A percentile compares a stretch with the other conserved stretches of the same genome.
Evolutionary conservation across 2,329 filamentous ascomycete genomes (phyloP).

Genomic region (Beauveria pseudobassiana): DNA sequence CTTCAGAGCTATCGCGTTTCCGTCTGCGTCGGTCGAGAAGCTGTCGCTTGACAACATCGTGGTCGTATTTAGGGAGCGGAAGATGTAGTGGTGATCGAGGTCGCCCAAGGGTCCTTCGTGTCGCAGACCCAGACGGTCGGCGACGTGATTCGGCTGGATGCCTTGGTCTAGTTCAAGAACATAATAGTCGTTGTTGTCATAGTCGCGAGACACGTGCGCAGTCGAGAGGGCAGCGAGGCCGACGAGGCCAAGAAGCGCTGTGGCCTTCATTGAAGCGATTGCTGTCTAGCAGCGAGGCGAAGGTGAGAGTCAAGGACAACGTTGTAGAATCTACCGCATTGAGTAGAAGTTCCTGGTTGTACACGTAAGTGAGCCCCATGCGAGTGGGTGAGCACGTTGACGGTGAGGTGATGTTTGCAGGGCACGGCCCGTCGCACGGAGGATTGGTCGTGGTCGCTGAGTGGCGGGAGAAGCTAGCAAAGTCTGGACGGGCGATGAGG

Average conservation of each 20-base stretch:
- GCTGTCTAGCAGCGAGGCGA: neutral
- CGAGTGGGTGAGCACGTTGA: neutral
- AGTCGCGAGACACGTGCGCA: constrained; percentile 53
- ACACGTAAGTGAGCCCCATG: neutral
- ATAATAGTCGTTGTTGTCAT: constrained; percentile 84
- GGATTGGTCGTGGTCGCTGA: neutral
- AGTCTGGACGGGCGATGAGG: neutral
- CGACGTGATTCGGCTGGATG: constrained; percentile 60
- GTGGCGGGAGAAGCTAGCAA: neutral
- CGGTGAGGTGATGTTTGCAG: neutral
- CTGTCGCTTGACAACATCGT: constrained; percentile 51
- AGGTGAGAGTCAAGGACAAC: neutral
- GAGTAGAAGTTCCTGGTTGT: neutral
- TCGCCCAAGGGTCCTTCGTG: constrained; percentile 78
- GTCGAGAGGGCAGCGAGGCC: constrained; percentile 39
- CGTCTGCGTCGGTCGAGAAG: constrained; percentile 49
- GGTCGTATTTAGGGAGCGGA: constrained; percentile 60
- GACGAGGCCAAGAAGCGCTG: constrained; percentile 20
- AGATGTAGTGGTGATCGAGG: constrained; percentile 76
- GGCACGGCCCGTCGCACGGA: neutral
- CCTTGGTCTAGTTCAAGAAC: constrained; percentile 72
- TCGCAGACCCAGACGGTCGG: constrained; percentile 62
- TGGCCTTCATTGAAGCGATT: constrained; percentile 6
- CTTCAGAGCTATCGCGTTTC: constrained; percentile 43
- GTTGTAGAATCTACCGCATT: neutral